Percentiles rank a stretch among this genome's conserved stretches.
Conservation (phyloP, 164 flowering plant genomes). For the Vitis rotundifolia region DNA sequence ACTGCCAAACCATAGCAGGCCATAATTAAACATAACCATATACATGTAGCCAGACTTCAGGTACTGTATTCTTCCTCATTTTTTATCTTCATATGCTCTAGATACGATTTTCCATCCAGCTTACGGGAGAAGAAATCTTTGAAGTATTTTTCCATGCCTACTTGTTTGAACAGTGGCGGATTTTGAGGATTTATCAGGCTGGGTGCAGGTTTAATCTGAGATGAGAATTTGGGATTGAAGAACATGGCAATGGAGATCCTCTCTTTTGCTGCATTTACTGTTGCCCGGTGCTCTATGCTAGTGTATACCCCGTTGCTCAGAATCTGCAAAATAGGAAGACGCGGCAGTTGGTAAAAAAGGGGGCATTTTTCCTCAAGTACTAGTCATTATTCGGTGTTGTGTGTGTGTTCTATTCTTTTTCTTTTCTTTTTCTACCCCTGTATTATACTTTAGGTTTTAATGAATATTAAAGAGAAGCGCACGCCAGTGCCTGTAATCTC, state of each 20-base stretch:
- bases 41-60: neutral
- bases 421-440: too few relatives aligned
- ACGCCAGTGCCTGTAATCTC: too few relatives aligned
- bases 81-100: constrained; percentile 32
- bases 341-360: too few relatives aligned
- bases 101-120: constrained; percentile 27
- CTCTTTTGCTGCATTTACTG: constrained; percentile 30
- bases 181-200: constrained; percentile 20
- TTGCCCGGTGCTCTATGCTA: constrained; percentile 41
- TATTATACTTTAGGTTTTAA: too few relatives aligned
- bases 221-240: constrained; percentile 27
- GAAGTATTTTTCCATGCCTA: constrained; percentile 22
- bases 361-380: too few relatives aligned
- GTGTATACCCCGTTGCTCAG: constrained; percentile 39
- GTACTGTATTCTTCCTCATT: constrained; percentile 10
- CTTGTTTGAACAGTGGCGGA: constrained; percentile 27
- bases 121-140: constrained; percentile 20
- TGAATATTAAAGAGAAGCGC: too few relatives aligned
- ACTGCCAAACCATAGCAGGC: too few relatives aligned
- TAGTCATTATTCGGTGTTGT: too few relatives aligned
- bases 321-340: constrained; percentile 20
- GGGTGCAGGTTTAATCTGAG: constrained; percentile 27
- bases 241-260: constrained; percentile 43
- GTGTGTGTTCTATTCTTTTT: too few relatives aligned
- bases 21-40: neutral